These are phyloP conservation scores for Boletus reticulatus DNA, from an alignment of 768 basidiomycete species.

Conservation along the genomic window DNA sequence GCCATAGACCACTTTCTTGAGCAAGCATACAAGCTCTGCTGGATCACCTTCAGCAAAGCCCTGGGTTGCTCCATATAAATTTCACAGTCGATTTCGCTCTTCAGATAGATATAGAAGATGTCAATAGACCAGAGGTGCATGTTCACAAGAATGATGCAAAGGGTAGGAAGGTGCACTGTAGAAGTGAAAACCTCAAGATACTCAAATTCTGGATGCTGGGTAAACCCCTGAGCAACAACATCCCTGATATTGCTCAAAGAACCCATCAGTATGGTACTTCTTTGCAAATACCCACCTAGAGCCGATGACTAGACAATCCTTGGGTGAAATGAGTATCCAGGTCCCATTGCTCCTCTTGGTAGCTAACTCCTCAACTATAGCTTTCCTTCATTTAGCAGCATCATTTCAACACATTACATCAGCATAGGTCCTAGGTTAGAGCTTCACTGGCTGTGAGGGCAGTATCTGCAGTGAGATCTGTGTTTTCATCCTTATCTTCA, in stretches of 20 bases:
- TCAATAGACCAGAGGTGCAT: background rate
- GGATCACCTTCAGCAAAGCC: no score
- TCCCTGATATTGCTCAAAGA: constrained; percentile 36
- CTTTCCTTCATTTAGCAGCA: no score
- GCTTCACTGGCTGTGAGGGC: no score
- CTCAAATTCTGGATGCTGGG: constrained; percentile 31
- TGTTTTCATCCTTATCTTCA: no score
- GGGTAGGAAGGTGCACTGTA: background rate
- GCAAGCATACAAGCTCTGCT: no score
- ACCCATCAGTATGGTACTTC: constrained; percentile 20
- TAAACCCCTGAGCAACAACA: constrained; percentile 26
- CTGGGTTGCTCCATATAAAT: background rate
- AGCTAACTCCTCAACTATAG: background rate
- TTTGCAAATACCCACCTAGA: constrained; percentile 36
- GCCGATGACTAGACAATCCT: constrained; percentile 30
- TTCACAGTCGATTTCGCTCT: background rate
- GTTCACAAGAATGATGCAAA: no score
- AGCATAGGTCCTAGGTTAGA: no score
- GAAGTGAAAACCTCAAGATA: constrained; percentile 36
- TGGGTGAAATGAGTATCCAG: background rate
- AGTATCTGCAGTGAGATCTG: no score
- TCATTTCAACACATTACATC: no score
- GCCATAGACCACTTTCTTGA: background rate
- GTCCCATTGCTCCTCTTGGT: background rate
- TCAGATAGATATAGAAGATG: background rate